phyloP scores from a whole-genome alignment of 2,329 filamentous ascomycete genomes.

The Grosmannia huntii region DNA sequence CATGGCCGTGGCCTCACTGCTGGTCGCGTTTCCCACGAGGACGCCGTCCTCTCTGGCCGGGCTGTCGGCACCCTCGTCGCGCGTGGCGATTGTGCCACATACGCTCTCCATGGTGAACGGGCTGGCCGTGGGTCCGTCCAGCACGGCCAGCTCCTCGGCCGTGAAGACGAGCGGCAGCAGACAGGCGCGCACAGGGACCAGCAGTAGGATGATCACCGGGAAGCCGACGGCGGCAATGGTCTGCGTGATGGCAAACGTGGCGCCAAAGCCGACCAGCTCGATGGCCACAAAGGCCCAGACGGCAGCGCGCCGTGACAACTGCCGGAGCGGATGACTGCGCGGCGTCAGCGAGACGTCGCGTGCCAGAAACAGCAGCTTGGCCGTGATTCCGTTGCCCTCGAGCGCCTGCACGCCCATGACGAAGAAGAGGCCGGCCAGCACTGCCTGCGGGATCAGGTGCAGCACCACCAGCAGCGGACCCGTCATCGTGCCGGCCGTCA shows the following conservation, averaged over 20 bases:
- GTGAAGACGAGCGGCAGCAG: constrained; percentile 51
- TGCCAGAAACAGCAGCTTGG: constrained; percentile 57
- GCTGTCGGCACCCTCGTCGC: constrained; percentile 19
- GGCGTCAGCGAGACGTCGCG: constrained; percentile 53
- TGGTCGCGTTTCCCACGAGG: background rate
- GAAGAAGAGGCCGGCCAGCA: constrained; percentile 72
- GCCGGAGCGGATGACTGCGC: constrained; percentile 41
- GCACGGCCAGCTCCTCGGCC: constrained; percentile 42
- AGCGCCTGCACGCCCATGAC: constrained; percentile 74
- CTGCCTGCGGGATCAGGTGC: constrained; percentile 66
- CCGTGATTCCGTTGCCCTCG: constrained; percentile 62
- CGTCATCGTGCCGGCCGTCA: constrained; percentile 69
- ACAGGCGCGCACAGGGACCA: constrained; percentile 54
- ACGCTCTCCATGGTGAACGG: constrained; percentile 66
- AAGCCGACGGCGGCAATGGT: constrained; percentile 75
- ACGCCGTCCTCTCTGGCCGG: background rate
- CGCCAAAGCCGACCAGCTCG: constrained; percentile 58
- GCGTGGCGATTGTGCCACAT: constrained; percentile 36
- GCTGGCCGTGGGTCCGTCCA: constrained; percentile 66
- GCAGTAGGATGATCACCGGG: constrained; percentile 56
- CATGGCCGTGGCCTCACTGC: background rate
- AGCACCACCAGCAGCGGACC: constrained; percentile 61
- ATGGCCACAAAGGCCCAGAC: constrained; percentile 60
- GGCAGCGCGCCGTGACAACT: constrained; percentile 47
- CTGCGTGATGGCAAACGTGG: constrained; percentile 70